These are phyloP conservation scores for Podila epicladia DNA, from an alignment of 192 early-diverging fungal species.

Conservation along the genomic window DNA sequence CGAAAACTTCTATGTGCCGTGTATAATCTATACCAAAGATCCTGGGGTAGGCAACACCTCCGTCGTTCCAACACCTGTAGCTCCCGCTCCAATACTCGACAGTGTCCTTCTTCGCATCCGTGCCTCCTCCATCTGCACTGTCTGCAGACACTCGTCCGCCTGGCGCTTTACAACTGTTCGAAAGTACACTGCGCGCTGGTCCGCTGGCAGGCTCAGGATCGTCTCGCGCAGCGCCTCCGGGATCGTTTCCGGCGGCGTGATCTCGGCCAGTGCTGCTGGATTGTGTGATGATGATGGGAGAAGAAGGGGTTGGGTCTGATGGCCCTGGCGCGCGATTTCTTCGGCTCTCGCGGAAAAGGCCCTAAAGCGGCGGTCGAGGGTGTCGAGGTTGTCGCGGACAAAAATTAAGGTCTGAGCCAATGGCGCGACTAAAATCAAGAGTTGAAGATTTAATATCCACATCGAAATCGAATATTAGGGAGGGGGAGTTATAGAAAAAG, in stretches of 20 bases:
- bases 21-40: no score
- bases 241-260: neutral
- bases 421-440: conserved; percentile 13
- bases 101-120: no score
- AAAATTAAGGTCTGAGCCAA: conserved; percentile 40
- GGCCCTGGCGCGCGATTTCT: neutral
- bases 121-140: no score
- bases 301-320: neutral
- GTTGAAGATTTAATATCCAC: no score
- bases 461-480: no score
- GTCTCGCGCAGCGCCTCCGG: conserved; percentile 21
- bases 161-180: conserved; percentile 33
- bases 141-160: conserved; percentile 19
- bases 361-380: conserved; percentile 35
- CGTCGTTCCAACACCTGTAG: no score
- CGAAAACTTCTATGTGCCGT: no score
- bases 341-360: conserved; percentile 8
- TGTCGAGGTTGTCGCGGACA: conserved; percentile 48
- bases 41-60: no score
- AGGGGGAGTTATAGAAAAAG: no score
- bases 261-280: neutral
- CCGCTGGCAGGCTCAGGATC: conserved; percentile 15
- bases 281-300: no score
- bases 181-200: conserved; percentile 28
- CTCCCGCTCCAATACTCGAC: no score